Conservation (phyloP, 176 grass and related monocot species). For the Aegilops bicornis region DNA sequence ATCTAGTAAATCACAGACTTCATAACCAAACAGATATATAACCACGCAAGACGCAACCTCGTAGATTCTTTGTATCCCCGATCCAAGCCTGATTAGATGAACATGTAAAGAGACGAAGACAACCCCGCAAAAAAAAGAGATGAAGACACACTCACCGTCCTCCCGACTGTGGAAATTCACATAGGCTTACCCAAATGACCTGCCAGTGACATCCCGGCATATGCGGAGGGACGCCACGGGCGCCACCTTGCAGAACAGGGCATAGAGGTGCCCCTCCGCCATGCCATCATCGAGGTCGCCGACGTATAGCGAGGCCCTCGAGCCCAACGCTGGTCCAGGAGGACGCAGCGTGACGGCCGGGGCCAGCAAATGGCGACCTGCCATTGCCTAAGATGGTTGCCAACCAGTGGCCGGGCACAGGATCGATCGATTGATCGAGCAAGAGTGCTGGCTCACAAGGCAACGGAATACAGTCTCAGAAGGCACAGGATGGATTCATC, state of each 20-base stretch:
- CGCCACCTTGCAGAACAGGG: background rate
- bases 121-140: background rate
- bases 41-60: too few relatives aligned
- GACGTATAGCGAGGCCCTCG: background rate
- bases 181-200: background rate
- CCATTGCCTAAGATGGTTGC: background rate
- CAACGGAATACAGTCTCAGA: too few relatives aligned
- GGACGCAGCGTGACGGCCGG: too few relatives aligned
- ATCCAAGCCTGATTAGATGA: too few relatives aligned
- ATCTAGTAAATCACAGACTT: too few relatives aligned
- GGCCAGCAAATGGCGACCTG: background rate
- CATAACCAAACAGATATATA: too few relatives aligned
- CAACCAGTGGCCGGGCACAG: background rate
- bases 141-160: slow-evolving; percentile 19
- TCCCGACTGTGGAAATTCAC: slow-evolving; percentile 34
- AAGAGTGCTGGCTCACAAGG: too few relatives aligned
- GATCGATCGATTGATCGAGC: too few relatives aligned
- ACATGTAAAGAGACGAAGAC: background rate
- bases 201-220: background rate
- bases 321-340: background rate
- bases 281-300: background rate
- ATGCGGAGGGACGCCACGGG: background rate
- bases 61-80: too few relatives aligned
- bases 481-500: too few relatives aligned
- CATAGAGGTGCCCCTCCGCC: background rate